phyloP scores from a whole-genome alignment of 2,329 filamentous ascomycete genomes.

The Blastomyces silverae region DNA sequence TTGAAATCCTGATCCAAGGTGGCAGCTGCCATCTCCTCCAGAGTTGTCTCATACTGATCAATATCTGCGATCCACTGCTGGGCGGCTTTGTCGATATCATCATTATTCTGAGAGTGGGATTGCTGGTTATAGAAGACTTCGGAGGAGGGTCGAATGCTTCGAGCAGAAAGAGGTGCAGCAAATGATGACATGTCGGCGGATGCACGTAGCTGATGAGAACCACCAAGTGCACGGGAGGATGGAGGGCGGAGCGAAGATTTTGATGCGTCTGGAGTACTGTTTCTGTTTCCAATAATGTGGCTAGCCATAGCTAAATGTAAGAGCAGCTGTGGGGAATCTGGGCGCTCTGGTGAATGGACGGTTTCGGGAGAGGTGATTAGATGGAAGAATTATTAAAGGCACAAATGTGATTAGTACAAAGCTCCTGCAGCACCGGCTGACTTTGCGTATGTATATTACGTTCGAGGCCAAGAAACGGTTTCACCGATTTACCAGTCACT shows the following conservation, averaged over 20 bases:
- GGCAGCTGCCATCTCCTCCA: constrained; percentile 97
- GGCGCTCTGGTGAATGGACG: constrained; percentile 3
- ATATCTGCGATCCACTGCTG: constrained; percentile 99
- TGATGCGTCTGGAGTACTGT: constrained; percentile 90
- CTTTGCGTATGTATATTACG: constrained; percentile 32
- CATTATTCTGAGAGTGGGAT: constrained; percentile 60
- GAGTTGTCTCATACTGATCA: constrained; percentile 95
- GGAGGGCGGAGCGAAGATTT: constrained; percentile 76
- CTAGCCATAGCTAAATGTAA: constrained; percentile 47
- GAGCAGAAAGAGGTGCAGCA: constrained; percentile 61
- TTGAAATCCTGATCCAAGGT: constrained; percentile 99
- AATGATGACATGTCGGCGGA: constrained; percentile 94
- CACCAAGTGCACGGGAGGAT: constrained; percentile 69
- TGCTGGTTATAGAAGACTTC: constrained; percentile 84
- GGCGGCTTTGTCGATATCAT: constrained; percentile 84
- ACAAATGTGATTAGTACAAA: constrained; percentile 40
- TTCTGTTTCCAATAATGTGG: constrained; percentile 73
- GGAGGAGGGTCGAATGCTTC: constrained; percentile 82
- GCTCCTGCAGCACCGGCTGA: constrained; percentile 79
- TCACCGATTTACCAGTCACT: constrained; percentile 17
- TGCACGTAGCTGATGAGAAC: constrained; percentile 79
- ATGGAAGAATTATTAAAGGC: constrained; percentile 23
- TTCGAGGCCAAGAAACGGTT: constrained; percentile 17
- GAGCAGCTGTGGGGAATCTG: background rate
- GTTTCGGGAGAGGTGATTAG: constrained; percentile 10